Conservation (phyloP, 495 filamentous ascomycete species). For the Penicillium roqueforti region DNA sequence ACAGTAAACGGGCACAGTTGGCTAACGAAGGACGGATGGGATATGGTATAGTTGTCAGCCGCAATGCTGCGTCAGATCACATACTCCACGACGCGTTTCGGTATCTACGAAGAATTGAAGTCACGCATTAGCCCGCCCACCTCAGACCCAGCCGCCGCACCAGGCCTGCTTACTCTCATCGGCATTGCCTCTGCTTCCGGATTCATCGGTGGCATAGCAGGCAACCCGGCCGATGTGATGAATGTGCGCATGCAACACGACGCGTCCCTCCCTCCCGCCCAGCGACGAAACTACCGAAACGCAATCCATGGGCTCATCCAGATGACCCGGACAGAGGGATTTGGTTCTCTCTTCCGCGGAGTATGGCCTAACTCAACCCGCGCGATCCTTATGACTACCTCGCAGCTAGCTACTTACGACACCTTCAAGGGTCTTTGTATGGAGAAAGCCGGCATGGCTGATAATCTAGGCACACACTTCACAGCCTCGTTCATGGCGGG, state of each 20-base stretch:
- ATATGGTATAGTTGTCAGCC: slow-evolving; percentile 65
- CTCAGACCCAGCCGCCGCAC: slow-evolving; percentile 30
- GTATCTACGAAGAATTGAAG: slow-evolving; percentile 92
- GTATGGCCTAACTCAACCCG: slow-evolving; percentile 88
- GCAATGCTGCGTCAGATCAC: slow-evolving; percentile 87
- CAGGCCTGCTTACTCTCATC: slow-evolving; percentile 67
- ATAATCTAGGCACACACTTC: slow-evolving; percentile 82
- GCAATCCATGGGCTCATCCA: slow-evolving; percentile 81
- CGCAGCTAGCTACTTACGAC: slow-evolving; percentile 88
- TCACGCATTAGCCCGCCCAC: slow-evolving; percentile 47
- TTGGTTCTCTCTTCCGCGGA: slow-evolving; percentile 71
- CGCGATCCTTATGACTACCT: slow-evolving; percentile 90
- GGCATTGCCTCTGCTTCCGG: slow-evolving; percentile 78
- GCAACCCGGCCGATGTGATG: slow-evolving; percentile 91
- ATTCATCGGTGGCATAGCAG: slow-evolving; percentile 82
- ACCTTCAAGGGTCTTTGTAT: slow-evolving; percentile 80
- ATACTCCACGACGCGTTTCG: slow-evolving; percentile 90
- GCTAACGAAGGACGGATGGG: slow-evolving; percentile 14
- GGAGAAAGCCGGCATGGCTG: slow-evolving; percentile 60
- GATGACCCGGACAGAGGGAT: slow-evolving; percentile 78
- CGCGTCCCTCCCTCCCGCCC: slow-evolving; percentile 64
- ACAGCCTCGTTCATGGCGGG: slow-evolving; percentile 80
- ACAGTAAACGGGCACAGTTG: background rate
- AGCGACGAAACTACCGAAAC: slow-evolving; percentile 84
- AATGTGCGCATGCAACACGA: slow-evolving; percentile 99